These are phyloP conservation scores for Metarhizium rileyi DNA, from an alignment of 2,329 filamentous ascomycete genomes.

Conservation along the genomic window DNA sequence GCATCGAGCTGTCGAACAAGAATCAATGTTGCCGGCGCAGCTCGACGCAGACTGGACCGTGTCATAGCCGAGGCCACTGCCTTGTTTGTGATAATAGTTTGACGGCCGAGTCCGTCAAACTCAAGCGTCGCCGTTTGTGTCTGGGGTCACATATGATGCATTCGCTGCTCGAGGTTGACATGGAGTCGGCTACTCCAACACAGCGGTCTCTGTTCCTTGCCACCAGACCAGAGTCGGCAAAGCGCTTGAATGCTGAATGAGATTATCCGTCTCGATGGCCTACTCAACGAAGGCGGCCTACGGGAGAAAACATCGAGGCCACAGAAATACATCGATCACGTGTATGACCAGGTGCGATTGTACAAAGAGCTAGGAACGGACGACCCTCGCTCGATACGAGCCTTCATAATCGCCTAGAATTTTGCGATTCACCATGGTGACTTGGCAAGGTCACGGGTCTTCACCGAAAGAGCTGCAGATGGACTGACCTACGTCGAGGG, in stretches of 20 bases:
- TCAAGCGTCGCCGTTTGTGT: too few species aligned
- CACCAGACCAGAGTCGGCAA: neutral
- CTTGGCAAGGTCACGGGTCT: neutral
- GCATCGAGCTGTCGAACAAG: too few species aligned
- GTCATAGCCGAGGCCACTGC: too few species aligned
- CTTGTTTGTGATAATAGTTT: too few species aligned
- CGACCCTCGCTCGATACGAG: fast-evolving
- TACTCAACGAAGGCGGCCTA: neutral
- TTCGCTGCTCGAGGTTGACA: too few species aligned
- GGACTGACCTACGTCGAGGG: neutral
- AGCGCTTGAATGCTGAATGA: neutral
- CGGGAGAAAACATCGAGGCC: too few species aligned
- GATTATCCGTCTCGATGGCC: neutral
- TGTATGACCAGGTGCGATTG: neutral
- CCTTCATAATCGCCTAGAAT: neutral
- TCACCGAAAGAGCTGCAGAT: neutral
- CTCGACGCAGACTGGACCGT: too few species aligned
- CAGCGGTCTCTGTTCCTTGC: neutral
- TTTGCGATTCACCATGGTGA: neutral
- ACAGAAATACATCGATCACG: too few species aligned
- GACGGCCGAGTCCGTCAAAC: too few species aligned
- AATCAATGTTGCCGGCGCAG: too few species aligned
- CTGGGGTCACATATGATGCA: too few species aligned
- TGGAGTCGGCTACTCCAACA: too few species aligned
- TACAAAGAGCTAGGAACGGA: neutral